phyloP scores from a whole-genome alignment of 1,284 basidiomycete species.

The Coniferiporia weirii region DNA sequence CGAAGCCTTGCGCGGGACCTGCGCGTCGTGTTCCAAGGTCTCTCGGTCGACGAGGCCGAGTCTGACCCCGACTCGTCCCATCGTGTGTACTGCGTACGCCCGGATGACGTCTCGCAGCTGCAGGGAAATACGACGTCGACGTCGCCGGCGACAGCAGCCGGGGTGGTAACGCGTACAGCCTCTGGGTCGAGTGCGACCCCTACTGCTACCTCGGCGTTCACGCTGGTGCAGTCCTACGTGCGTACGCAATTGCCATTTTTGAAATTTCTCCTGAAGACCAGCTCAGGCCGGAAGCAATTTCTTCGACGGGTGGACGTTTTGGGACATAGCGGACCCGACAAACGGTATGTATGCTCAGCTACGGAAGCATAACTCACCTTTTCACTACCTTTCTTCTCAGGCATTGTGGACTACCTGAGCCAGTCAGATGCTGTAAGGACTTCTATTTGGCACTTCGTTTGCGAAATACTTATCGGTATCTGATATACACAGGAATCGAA shows the following conservation, averaged over 20 bases:
- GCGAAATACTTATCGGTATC: not conserved
- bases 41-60: constrained; percentile 31
- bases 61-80: constrained; percentile 2
- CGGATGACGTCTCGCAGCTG: constrained; percentile 5
- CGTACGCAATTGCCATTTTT: constrained; percentile 7
- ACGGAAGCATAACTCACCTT: not conserved
- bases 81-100: constrained; percentile 16
- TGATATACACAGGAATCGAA: constrained; percentile 37
- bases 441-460: not conserved
- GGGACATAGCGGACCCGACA: constrained; percentile 69
- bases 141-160: constrained; percentile 14
- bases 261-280: not conserved
- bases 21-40: constrained; percentile 52
- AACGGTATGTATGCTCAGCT: constrained; percentile 45
- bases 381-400: constrained; percentile 4
- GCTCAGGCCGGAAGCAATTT: constrained; percentile 58
- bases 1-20: constrained; percentile 61
- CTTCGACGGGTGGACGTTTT: constrained; percentile 81
- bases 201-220: constrained; percentile 17
- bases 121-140: constrained; percentile 10
- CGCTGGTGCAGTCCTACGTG: constrained; percentile 15
- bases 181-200: not conserved
- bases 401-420: constrained; percentile 43
- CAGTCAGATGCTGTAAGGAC: constrained; percentile 47
- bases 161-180: not conserved